These are phyloP conservation scores for Misopates orontium DNA, from an alignment of 257 asterid genomes.

Conservation along the genomic window DNA sequence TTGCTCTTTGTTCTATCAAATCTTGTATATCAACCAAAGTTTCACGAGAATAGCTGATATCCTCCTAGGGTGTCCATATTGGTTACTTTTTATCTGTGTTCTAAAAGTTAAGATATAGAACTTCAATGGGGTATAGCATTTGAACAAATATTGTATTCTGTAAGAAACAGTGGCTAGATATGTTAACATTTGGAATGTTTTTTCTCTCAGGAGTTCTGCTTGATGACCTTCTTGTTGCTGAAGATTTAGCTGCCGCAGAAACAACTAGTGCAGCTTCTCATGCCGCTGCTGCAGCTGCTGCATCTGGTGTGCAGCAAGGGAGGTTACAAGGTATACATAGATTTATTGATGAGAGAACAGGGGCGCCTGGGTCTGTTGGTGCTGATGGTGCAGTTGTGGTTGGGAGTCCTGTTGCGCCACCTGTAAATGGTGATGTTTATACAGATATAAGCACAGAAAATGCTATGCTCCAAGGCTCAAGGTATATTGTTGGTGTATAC, in stretches of 20 bases:
- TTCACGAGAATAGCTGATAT: background rate
- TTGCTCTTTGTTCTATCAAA: background rate
- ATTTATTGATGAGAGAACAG: conserved; percentile 61
- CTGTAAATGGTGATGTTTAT: conserved; percentile 75
- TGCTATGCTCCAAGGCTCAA: conserved; percentile 71
- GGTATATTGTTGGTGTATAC: conserved; percentile 42
- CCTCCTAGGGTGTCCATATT: background rate
- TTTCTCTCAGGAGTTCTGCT: conserved; percentile 73
- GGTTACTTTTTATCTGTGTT: background rate
- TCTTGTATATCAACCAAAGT: background rate
- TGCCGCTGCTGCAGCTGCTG: conserved; percentile 89
- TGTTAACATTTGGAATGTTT: conserved; percentile 11
- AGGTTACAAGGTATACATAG: conserved; percentile 65
- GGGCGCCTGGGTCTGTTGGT: conserved; percentile 48
- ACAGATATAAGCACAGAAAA: conserved; percentile 88
- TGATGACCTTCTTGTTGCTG: conserved; percentile 94
- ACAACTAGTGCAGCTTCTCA: conserved; percentile 93
- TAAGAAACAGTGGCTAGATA: background rate
- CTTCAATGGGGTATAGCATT: background rate
- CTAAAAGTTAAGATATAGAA: background rate
- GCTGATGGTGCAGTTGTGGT: conserved; percentile 84
- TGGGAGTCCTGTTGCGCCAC: conserved; percentile 88
- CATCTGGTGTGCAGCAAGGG: conserved; percentile 65
- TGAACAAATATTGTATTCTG: conserved; percentile 10
- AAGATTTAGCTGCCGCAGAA: conserved; percentile 96